Conservation (phyloP, 2,329 filamentous ascomycete genomes). For the Myriosclerotinia scirpicola region DNA sequence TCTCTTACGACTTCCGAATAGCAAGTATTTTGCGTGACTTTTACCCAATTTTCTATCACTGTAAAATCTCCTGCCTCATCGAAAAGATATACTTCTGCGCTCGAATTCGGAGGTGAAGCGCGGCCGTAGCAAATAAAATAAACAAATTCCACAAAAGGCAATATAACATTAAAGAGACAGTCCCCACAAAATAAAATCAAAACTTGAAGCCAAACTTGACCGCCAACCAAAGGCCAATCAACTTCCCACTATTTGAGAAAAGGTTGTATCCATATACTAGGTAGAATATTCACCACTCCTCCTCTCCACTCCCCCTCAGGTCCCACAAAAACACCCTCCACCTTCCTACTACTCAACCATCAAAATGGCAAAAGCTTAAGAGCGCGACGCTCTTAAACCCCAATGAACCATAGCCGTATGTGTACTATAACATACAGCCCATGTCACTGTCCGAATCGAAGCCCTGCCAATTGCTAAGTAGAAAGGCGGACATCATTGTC, state of each 20-base stretch:
- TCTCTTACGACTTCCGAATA: not conserved
- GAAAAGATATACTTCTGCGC: no score
- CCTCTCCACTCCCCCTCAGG: accelerated
- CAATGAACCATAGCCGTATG: not conserved
- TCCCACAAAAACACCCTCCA: not conserved
- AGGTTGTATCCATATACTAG: no score
- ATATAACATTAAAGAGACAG: not conserved
- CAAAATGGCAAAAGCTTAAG: not conserved
- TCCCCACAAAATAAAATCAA: not conserved
- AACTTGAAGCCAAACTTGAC: not conserved
- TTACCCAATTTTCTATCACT: not conserved
- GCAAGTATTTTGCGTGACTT: no score
- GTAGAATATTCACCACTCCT: not conserved
- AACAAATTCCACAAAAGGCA: not conserved
- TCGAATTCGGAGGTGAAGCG: not conserved
- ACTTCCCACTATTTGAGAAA: not conserved
- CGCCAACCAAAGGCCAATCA: not conserved
- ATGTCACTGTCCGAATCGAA: not conserved
- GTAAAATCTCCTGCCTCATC: not conserved
- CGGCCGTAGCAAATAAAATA: not conserved
- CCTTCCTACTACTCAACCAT: not conserved
- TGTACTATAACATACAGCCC: not conserved
- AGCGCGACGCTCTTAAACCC: not conserved
- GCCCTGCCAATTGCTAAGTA: not conserved
- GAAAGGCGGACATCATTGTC: not conserved